Conservation (phyloP, 1,139 yeast genomes). For the Hansenula lynferdii region DNA sequence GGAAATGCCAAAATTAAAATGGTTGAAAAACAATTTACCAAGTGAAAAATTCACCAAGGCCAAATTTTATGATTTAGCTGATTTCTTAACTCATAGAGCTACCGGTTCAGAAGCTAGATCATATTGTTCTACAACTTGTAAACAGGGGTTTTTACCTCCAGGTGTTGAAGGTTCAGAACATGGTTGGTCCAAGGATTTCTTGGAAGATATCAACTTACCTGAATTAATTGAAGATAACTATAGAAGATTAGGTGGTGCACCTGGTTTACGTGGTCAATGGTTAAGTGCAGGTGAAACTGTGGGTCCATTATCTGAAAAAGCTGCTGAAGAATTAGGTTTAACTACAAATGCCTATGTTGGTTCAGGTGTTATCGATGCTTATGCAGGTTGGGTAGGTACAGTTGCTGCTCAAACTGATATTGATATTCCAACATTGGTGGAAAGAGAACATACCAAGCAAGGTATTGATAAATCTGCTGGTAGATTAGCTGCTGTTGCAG, state of each 20-base stretch:
- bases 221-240: conserved; percentile 78
- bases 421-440: conserved; percentile 94
- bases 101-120: conserved; percentile 85
- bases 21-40: conserved; percentile 89
- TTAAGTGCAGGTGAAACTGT: conserved; percentile 86
- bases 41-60: conserved; percentile 52
- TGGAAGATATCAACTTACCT: conserved; percentile 59
- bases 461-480: conserved; percentile 65
- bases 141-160: conserved; percentile 89
- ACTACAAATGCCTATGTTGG: conserved; percentile 81
- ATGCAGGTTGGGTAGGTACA: conserved; percentile 98
- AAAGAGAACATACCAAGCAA: conserved; percentile 67
- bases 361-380: conserved; percentile 95
- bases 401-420: conserved; percentile 97
- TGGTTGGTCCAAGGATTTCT: conserved; percentile 88
- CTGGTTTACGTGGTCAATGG: conserved; percentile 65
- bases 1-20: conserved; percentile 96
- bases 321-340: conserved; percentile 86
- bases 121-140: conserved; percentile 87
- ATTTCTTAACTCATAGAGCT: conserved; percentile 84
- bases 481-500: conserved; percentile 95
- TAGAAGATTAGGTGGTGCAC: conserved; percentile 77
- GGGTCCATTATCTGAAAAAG: conserved; percentile 57
- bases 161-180: conserved; percentile 83
- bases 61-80: conserved; percentile 90